Evolutionary conservation across 768 basidiomycete species (phyloP).

Genomic region (Fomitopsis serialis): DNA sequence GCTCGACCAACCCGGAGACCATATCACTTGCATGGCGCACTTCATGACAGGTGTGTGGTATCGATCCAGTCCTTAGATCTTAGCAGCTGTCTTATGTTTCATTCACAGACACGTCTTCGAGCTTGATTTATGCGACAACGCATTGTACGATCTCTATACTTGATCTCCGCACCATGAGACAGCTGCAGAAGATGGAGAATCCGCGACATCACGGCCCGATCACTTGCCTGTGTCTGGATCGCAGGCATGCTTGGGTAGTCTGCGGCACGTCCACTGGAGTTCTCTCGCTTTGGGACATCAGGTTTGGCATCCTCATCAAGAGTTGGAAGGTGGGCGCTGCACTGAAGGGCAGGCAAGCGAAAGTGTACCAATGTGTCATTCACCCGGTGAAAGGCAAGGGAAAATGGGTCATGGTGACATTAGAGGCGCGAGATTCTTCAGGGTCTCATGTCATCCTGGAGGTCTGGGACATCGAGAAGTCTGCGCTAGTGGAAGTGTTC

Average conservation of each 20-base stretch:
- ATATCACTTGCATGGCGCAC: constrained; percentile 80
- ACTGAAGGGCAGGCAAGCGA: constrained; percentile 43
- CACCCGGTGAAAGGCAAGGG: constrained; percentile 88
- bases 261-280: constrained; percentile 84
- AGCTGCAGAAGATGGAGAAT: constrained; percentile 74
- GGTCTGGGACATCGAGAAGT: constrained; percentile 91
- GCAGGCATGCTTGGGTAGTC: constrained; percentile 82
- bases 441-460: constrained; percentile 55
- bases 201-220: constrained; percentile 85
- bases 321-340: constrained; percentile 76
- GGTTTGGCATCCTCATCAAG: constrained; percentile 85
- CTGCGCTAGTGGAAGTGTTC: constrained; percentile 75
- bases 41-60: constrained; percentile 58
- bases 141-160: constrained; percentile 70
- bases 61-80: neutral
- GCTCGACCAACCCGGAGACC: constrained; percentile 68
- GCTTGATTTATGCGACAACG: constrained; percentile 81
- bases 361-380: constrained; percentile 68
- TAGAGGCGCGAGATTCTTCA: constrained; percentile 43
- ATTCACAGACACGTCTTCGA: constrained; percentile 62
- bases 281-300: constrained; percentile 89
- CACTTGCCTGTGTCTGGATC: constrained; percentile 78
- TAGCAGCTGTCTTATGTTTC: neutral
- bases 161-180: constrained; percentile 81
- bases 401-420: constrained; percentile 84